Evolutionary conservation across 163 green algal genomes (phyloP).

Genomic region (Volvox carteri): DNA sequence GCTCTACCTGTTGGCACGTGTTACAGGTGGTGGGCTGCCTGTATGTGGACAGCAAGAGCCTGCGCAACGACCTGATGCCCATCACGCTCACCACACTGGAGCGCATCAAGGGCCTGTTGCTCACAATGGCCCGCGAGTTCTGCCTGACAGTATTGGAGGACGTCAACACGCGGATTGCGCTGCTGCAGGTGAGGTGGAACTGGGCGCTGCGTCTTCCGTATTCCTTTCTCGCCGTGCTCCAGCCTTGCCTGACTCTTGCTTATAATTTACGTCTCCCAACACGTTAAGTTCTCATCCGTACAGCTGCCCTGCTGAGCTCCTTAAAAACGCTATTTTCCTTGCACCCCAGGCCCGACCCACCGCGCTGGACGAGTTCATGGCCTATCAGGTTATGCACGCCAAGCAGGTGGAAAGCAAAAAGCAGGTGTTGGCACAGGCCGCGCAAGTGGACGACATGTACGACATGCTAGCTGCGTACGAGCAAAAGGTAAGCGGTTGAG

Average conservation of each 20-base stretch:
- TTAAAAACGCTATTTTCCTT: no score
- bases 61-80: constrained; percentile 80
- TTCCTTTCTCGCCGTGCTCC: not conserved
- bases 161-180: constrained; percentile 72
- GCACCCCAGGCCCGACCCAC: constrained; percentile 68
- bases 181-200: constrained; percentile 65
- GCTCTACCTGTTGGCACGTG: no score
- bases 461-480: constrained; percentile 86
- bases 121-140: constrained; percentile 74
- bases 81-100: constrained; percentile 79
- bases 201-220: not conserved
- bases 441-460: constrained; percentile 90
- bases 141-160: constrained; percentile 76
- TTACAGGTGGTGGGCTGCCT: constrained; percentile 72
- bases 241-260: no score
- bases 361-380: constrained; percentile 85
- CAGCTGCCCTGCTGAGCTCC: no score
- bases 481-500: constrained; percentile 83
- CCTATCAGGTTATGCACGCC: constrained; percentile 76
- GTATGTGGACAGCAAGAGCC: constrained; percentile 85
- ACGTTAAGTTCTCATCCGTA: no score
- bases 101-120: constrained; percentile 84
- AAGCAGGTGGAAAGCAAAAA: constrained; percentile 74
- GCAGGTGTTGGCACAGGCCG: constrained; percentile 65
- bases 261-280: no score